phyloP scores from a whole-genome alignment of 257 asterid genomes.

The Jacaranda mimosifolia region DNA sequence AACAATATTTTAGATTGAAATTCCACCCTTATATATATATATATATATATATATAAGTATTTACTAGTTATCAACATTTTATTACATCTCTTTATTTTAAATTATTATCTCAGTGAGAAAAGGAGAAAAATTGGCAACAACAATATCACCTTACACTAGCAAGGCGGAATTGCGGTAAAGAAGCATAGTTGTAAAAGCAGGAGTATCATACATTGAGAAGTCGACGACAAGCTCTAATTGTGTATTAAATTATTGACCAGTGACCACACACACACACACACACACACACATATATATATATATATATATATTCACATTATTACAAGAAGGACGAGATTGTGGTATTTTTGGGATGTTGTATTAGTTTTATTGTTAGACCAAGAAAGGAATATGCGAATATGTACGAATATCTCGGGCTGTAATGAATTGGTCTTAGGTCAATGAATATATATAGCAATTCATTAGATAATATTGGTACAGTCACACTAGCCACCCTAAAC shows the following conservation, averaged over 20 bases:
- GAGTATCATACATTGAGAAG: not conserved
- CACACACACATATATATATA: no score
- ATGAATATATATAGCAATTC: not conserved
- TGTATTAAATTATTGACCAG: not conserved
- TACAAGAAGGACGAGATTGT: not conserved
- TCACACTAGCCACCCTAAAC: no score
- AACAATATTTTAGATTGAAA: no score
- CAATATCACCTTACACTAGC: not conserved
- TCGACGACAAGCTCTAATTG: no score
- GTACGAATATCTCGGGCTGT: slow-evolving; percentile 23
- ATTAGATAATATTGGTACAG: not conserved
- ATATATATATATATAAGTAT: no score
- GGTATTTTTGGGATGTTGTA: not conserved
- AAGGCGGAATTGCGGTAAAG: not conserved
- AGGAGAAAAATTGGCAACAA: not conserved
- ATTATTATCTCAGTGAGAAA: not conserved
- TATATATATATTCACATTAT: not conserved
- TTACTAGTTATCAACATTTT: no score
- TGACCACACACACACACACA: no score
- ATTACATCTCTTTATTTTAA: no score
- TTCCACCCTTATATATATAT: no score
- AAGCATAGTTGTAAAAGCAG: not conserved
- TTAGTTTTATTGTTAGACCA: not conserved
- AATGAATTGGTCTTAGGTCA: not conserved
- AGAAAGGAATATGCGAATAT: slow-evolving; percentile 32